These are phyloP conservation scores for Eimeria sp. DNA, from an alignment of 169 alveolate species.

Conservation along the genomic window DNA sequence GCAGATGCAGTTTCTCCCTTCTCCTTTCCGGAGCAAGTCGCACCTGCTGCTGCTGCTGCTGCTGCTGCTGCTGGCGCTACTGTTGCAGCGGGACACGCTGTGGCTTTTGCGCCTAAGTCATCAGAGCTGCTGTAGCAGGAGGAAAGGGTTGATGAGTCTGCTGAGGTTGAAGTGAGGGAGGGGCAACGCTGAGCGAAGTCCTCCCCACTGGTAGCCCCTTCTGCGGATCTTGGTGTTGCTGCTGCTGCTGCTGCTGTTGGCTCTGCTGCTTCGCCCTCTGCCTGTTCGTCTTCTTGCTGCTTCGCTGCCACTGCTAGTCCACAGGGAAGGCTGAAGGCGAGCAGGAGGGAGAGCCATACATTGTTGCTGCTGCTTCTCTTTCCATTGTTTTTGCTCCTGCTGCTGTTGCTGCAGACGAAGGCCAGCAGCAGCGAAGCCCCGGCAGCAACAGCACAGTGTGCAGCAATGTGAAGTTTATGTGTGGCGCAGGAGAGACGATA, in stretches of 20 bases:
- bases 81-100: not conserved
- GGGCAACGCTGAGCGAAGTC: conserved; percentile 18
- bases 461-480: conserved; percentile 7
- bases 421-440: conserved; percentile 46
- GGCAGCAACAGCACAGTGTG: conserved; percentile 41
- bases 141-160: conserved; percentile 5
- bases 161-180: conserved; percentile 12
- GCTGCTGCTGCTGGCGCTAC: conserved; percentile 20
- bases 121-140: conserved; percentile 26
- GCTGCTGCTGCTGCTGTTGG: conserved; percentile 1
- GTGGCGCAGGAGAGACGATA: conserved; percentile 12
- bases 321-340: conserved; percentile 34
- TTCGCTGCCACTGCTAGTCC: conserved; percentile 28
- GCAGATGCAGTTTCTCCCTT: not conserved
- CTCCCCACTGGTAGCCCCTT: not conserved
- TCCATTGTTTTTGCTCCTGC: too few relatives aligned
- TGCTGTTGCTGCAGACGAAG: conserved; percentile 25
- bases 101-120: not conserved
- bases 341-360: conserved; percentile 21
- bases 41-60: not conserved
- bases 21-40: not conserved
- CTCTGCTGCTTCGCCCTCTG: not conserved
- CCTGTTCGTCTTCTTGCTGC: conserved; percentile 20
- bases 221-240: not conserved
- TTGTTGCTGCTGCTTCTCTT: not conserved